Evolutionary conservation across 2,329 filamentous ascomycete genomes (phyloP), one percentile per base, ranked within the genome.

Genomic region (Biscogniauxia sp.): DNA sequence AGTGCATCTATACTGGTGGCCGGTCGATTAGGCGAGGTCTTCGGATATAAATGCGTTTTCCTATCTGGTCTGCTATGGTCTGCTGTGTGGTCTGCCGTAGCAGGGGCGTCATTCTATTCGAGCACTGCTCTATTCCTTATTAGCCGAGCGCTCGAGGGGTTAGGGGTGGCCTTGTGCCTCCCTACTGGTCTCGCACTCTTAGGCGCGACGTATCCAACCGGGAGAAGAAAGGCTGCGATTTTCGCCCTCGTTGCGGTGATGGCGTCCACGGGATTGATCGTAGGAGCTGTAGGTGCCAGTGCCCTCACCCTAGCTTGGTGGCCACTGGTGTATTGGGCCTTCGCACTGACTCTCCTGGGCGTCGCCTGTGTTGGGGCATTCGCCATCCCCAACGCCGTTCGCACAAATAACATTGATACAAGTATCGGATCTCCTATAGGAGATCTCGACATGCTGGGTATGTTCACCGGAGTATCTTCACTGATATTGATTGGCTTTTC

Each of bases 151-250:
- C 70, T 87, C 2, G 84, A 88, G 63, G 84, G 85, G 0, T 80
- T 88, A 19, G 88, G 88, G 0, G 84, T 86, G 0, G 86, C 87
- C 0, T 77, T 91, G 37, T 75, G 82, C 11, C 75, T 90, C 23
- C 88, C 88, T 0, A 91, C 89, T 63, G 85, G 79, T 0, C 73
- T 90, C 20, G 87, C 86, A 2, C 77, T 91, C 13, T 72, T 90
- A 0, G 87, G 86, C 1, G 76, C 77, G 0, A 79, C 82, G 0
- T 89, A 88, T 64, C 74, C 78, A 0, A 83, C 83, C 0, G 86
- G 87, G 0, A 76, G 73, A 56, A 78, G 80, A 60, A 89, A 88
- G 71, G 80, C 84, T 54, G 83, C 89, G 74, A 79, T 84, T 0
- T 88, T 91, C 63, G 76, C 76, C 2, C 70, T 82, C 2, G 81